A percentile compares a stretch with the other conserved stretches of the same genome.
phyloP scores from a whole-genome alignment of 73 alveolate genomes.

The Tetrahymena elliotti region DNA sequence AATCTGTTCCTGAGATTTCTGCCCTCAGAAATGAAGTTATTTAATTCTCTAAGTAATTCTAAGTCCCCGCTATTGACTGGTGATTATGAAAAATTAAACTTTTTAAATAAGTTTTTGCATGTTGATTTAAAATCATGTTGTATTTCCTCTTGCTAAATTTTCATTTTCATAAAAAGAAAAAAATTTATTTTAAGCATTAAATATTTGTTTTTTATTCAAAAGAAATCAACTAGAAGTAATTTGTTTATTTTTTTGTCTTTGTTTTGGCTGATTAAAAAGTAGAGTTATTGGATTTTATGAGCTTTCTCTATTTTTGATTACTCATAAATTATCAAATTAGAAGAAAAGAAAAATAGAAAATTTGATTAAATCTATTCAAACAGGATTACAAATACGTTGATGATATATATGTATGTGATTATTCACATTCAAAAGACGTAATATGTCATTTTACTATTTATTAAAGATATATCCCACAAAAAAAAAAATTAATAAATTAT shows the following conservation, averaged over 20 bases:
- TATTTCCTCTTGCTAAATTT: not conserved
- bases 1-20: not conserved
- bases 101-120: not conserved
- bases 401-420: not conserved
- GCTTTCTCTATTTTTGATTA: not conserved
- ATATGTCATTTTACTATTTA: not conserved
- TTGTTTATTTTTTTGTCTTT: not conserved
- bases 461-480: not conserved
- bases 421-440: not conserved
- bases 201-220: too few relatives aligned
- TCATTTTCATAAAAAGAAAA: too few relatives aligned
- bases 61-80: not conserved
- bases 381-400: not conserved
- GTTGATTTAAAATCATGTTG: not conserved
- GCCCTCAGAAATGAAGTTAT: not conserved
- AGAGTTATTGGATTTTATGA: not conserved
- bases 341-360: not conserved
- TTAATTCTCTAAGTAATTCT: not conserved
- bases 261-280: not conserved
- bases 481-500: too few relatives aligned
- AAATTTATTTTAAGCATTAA: too few relatives aligned
- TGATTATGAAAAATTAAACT: not conserved
- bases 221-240: not conserved
- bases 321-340: not conserved
- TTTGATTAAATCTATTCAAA: not conserved